These are phyloP conservation scores for Linderniella brevidens DNA, from an alignment of 257 asterid species.

Conservation along the genomic window DNA sequence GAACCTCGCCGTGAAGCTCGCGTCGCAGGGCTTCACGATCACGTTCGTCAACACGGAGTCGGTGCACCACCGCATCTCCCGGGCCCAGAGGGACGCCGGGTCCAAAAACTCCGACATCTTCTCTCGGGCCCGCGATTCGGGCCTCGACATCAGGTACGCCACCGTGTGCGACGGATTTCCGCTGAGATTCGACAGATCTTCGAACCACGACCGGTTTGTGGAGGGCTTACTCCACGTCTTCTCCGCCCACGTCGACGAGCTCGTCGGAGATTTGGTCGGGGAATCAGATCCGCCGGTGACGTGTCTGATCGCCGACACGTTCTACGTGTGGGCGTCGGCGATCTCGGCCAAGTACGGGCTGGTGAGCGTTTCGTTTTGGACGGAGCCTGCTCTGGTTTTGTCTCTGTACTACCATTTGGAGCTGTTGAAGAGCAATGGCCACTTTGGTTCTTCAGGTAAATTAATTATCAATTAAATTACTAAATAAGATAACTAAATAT, in stretches of 20 bases:
- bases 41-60: conserved; percentile 30
- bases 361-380: conserved; percentile 36
- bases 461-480: neutral
- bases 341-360: conserved; percentile 26
- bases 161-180: conserved; percentile 35
- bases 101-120: conserved; percentile 13
- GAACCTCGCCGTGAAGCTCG: conserved; percentile 35
- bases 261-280: conserved; percentile 15
- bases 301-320: conserved; percentile 31
- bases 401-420: conserved; percentile 27
- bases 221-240: conserved; percentile 15
- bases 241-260: conserved; percentile 24
- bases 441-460: conserved; percentile 13
- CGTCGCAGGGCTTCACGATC: conserved; percentile 38
- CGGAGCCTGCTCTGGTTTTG: conserved; percentile 27
- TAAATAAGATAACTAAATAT: neutral
- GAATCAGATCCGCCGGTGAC: conserved; percentile 11
- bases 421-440: conserved; percentile 21
- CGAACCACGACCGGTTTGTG: conserved; percentile 14
- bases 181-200: conserved; percentile 17
- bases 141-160: conserved; percentile 32
- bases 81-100: conserved; percentile 3
- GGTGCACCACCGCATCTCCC: conserved; percentile 19
- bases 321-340: conserved; percentile 21
- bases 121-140: conserved; percentile 16